Conservation (phyloP, 2,329 filamentous ascomycete genomes). For the Alternaria longipes region DNA sequence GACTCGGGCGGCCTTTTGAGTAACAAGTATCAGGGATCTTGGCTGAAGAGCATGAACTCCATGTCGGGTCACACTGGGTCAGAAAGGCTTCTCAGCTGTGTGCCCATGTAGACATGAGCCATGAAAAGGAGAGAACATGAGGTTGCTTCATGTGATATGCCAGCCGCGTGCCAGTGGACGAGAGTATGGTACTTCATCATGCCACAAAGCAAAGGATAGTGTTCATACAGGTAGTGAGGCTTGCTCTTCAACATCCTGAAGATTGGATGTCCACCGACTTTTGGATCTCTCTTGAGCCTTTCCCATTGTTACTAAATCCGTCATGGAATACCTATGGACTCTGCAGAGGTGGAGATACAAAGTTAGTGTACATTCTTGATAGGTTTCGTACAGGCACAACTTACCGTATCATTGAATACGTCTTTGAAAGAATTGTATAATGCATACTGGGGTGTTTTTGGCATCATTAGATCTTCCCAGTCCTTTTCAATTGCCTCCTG, state of each 20-base stretch:
- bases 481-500: not conserved
- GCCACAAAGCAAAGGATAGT: conserved; percentile 5
- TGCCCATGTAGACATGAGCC: not conserved
- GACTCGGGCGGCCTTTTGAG: conserved; percentile 4
- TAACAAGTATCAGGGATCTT: conserved; percentile 14
- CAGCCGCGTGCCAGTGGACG: not conserved
- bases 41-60: conserved; percentile 14
- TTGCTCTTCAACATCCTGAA: not conserved
- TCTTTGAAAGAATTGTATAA: not conserved
- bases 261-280: not conserved
- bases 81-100: not conserved
- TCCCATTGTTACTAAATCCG: not conserved
- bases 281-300: not conserved
- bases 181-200: not conserved
- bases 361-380: no score
- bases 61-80: conserved; percentile 15
- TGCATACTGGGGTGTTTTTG: not conserved
- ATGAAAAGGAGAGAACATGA: not conserved
- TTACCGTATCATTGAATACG: not conserved
- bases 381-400: no score
- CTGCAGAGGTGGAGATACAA: no score
- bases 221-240: not conserved
- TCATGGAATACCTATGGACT: not conserved
- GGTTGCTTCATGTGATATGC: not conserved
- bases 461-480: not conserved